phyloP scores from a whole-genome alignment of 2,329 filamentous ascomycete genomes.

The Ophiosphaerella herpotricha region DNA sequence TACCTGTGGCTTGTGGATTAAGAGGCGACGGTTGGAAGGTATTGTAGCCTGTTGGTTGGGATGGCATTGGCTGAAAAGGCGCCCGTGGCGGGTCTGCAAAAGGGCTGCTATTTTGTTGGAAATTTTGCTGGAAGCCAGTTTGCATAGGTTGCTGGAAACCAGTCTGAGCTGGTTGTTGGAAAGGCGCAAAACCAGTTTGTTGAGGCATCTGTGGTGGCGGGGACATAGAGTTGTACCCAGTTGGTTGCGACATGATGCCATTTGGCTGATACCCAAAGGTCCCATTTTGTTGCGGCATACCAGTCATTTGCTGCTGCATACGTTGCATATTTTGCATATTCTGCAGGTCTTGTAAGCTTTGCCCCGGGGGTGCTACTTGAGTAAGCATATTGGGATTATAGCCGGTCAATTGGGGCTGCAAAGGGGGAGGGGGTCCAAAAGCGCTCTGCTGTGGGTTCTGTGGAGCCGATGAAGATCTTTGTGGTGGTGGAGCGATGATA shows the following conservation, averaged over 20 bases:
- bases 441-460: conserved; percentile 70
- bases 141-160: conserved; percentile 54
- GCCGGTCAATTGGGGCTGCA: conserved; percentile 87
- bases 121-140: conserved; percentile 49
- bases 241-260: conserved; percentile 46
- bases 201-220: conserved; percentile 45
- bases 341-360: conserved; percentile 73
- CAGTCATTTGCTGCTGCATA: conserved; percentile 45
- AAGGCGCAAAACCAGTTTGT: conserved; percentile 44
- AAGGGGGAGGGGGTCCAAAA: conserved; percentile 70
- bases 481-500: conserved; percentile 77
- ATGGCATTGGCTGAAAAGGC: conserved; percentile 46
- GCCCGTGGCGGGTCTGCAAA: conserved; percentile 59
- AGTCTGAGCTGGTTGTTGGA: conserved; percentile 54
- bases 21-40: conserved; percentile 45
- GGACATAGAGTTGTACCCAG: conserved; percentile 39
- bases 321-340: conserved; percentile 43
- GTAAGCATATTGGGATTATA: conserved; percentile 59
- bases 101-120: conserved; percentile 57
- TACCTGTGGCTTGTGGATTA: conserved; percentile 60
- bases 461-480: conserved; percentile 83
- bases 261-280: conserved; percentile 41
- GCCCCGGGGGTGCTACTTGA: conserved; percentile 72
- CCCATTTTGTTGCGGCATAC: conserved; percentile 45
- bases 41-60: conserved; percentile 48